phyloP scores from a whole-genome alignment of 1,139 yeast species.

The Lodderomyces theae region DNA sequence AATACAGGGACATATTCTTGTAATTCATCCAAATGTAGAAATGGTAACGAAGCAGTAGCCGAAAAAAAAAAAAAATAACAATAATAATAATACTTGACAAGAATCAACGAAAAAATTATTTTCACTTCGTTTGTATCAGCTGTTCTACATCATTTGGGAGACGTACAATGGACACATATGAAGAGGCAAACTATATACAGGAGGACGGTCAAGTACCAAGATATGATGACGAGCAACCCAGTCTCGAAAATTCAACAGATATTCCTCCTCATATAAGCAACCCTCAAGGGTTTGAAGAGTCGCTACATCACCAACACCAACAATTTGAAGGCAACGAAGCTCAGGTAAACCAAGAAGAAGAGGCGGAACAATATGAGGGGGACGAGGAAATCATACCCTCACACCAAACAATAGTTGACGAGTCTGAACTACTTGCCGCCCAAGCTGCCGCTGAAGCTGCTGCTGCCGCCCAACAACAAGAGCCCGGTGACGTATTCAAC shows the following conservation, averaged over 20 bases:
- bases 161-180: conserved; percentile 6
- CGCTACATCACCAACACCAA: conserved; percentile 3
- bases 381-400: conserved; percentile 3
- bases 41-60: neutral
- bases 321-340: neutral
- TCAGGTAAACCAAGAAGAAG: conserved; percentile 1
- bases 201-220: conserved; percentile 8
- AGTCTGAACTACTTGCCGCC: conserved; percentile 39
- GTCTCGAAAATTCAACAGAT: conserved; percentile 3
- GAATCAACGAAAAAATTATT: neutral
- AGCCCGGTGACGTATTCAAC: conserved; percentile 70
- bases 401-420: conserved; percentile 13
- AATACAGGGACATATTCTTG: no score
- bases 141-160: no score
- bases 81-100: no score
- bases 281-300: conserved; percentile 1
- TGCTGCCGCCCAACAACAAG: conserved; percentile 44
- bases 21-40: neutral
- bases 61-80: conserved; percentile 7
- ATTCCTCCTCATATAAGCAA: conserved; percentile 3
- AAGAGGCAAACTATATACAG: conserved; percentile 8
- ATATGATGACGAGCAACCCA: conserved; percentile 7
- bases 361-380: conserved; percentile 3
- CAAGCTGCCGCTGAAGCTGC: conserved; percentile 53
- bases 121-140: no score